Base-by-base conservation (phyloP, 208 protist species). In the Trypanosomatidae sp. region DNA sequence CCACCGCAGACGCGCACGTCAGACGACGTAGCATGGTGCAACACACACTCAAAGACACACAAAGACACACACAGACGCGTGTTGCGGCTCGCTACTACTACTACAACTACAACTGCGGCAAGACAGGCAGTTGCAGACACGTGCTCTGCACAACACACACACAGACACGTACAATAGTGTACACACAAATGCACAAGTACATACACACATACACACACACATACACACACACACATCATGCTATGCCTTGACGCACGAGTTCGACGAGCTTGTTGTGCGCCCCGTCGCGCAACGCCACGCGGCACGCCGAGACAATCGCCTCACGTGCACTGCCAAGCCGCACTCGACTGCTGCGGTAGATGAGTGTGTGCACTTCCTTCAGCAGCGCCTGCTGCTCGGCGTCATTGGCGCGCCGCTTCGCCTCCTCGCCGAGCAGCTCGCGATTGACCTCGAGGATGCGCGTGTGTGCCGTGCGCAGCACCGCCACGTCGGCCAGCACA, bases 351-450 rank as follows among this genome's bases (percentile, higher is more conserved):
- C 85, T 88, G 41, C 71, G 79, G 74, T 97, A 87, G 35, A 98
- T 96, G 60, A 87, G 95, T 27, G 58, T 59, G 48, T 97, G 97
- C 13, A 96, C 65, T 25, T 91, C 66, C 52, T 93, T 94, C 49
- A 97, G 61, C 20, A 68, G 53, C 11, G 28, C 33, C 40, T 95
- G 81, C 18, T 97, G 73, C 54, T 88, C 83, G 3, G 80, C 62
- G 53, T 94, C 92, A 54, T 97, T 97, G 43, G 66, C 83, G n/a
- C 61, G 62, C 4, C 91, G 80, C 69, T 97, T 96, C 47, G 67
- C 61, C 61, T 96, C 95, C 64, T 96, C 90, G 22, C 66, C 78
- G 5, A 96, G 59, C 25, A 97, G 71, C 46, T 96, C 89, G 19
- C 61, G 65, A 44, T 96, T 78, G 13, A 93, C 48, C 25, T 92